Conservation (phyloP, 2,329 filamentous ascomycete species). For the Alternaria ethzedia region DNA sequence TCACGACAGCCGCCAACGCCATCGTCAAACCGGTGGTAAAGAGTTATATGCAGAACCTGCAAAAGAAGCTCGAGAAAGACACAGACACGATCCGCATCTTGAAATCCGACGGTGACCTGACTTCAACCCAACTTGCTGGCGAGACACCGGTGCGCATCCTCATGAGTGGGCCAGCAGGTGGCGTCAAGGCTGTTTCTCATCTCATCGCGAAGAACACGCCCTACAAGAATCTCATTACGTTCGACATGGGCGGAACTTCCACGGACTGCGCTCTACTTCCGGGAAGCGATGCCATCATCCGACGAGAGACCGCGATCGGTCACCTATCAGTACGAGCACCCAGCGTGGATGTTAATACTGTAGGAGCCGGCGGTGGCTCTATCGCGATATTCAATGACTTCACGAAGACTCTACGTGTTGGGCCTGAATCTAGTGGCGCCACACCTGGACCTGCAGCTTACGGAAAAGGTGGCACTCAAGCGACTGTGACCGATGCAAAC, state of each 20-base stretch:
- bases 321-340: conserved; percentile 55
- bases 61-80: conserved; percentile 49
- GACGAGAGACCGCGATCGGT: conserved; percentile 56
- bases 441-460: conserved; percentile 59
- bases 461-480: conserved; percentile 53
- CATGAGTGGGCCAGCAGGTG: conserved; percentile 59
- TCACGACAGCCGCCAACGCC: conserved; percentile 57
- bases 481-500: conserved; percentile 60
- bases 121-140: conserved; percentile 53
- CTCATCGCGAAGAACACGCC: conserved; percentile 54
- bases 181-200: conserved; percentile 57
- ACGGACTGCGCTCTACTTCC: conserved; percentile 57
- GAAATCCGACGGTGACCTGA: conserved; percentile 59
- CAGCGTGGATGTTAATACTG: conserved; percentile 57
- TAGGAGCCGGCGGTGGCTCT: conserved; percentile 59
- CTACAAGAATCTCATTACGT: conserved; percentile 57
- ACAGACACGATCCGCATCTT: conserved; percentile 56
- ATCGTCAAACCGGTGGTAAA: conserved; percentile 58
- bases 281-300: conserved; percentile 52
- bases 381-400: conserved; percentile 57
- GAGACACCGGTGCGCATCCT: conserved; percentile 57
- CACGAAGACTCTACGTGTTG: conserved; percentile 57
- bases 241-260: conserved; percentile 61
- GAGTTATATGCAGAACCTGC: conserved; percentile 53
- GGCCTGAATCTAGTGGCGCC: conserved; percentile 59